Conservation (phyloP, 768 basidiomycete species). For the Trametes cingulata region DNA sequence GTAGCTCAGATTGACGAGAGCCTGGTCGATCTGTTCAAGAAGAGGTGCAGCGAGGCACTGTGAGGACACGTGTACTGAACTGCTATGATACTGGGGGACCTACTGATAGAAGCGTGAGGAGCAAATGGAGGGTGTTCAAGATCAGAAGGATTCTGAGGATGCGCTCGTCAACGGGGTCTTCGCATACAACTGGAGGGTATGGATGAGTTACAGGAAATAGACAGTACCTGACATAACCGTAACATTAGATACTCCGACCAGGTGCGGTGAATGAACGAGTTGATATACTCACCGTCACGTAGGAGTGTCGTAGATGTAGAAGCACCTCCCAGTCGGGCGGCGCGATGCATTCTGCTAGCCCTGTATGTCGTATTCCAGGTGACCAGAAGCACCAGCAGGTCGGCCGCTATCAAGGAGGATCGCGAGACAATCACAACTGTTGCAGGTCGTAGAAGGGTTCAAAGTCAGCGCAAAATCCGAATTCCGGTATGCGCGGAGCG, state of each 20-base stretch:
- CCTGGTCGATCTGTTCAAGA: not conserved
- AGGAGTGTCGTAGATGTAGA: not conserved
- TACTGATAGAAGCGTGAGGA: not conserved
- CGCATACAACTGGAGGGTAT: not conserved
- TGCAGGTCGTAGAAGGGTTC: too few relatives aligned
- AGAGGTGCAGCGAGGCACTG: too few relatives aligned
- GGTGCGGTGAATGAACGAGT: too few relatives aligned
- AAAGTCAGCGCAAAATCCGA: too few relatives aligned
- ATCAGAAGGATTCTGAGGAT: not conserved
- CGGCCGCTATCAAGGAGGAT: not conserved
- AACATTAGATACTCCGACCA: too few relatives aligned
- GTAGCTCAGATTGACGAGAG: not conserved
- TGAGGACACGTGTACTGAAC: not conserved
- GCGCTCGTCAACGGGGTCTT: not conserved
- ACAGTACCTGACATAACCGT: not conserved
- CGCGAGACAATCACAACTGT: not conserved
- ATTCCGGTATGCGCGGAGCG: too few relatives aligned
- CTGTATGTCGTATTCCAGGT: not conserved
- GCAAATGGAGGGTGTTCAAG: not conserved
- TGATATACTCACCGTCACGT: not conserved
- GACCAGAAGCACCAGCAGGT: not conserved
- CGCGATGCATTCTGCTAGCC: not conserved
- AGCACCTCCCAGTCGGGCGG: not conserved
- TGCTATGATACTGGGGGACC: not conserved
- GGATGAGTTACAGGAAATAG: not conserved